Base-by-base conservation (phyloP, 495 filamentous ascomycete species). In the Choiromyces venosus region DNA sequence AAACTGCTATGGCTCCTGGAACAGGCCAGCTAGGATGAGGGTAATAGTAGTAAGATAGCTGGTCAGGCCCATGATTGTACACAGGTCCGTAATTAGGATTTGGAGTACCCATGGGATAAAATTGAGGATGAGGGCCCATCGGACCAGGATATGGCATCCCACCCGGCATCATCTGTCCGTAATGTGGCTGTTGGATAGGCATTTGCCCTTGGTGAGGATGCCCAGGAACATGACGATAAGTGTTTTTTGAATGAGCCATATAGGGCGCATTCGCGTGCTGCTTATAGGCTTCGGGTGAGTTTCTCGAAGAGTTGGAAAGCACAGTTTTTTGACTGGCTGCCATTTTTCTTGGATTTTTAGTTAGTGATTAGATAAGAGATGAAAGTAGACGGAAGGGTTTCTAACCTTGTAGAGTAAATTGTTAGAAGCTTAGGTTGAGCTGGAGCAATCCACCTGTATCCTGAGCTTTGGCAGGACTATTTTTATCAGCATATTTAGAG, bases 21-120 rank as follows among this genome's bases (percentile, higher is more conserved):
- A 79, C 72, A 88, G 86, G 38, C 91, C 84, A 67, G 72, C 72
- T 68, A 81, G 78, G 73, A 37, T 75, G 70, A 29, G 69, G 72
- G 74, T 74, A 75, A 64, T 74, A 73, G 66, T 81, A 72, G 44
- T 73, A 77, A n/a, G 70, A 64, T 37, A 73, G 73, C 29, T 73
- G 70, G 42, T 78, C 70, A n/a, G 69, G 67, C 29, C 74, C 74
- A 25, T 65, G 67, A 64, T 67, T 73, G 56, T 80, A 80, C 18
- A 74, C 64, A 10, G 76, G 78, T 10, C 78, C 73, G 25, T 79
- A 80, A 12, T 67, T 39, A 29, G 76, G 70, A 36, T 75, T 70
- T 35, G 69, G 70, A 42, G 68, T 38, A 52, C 73, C 65, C 56
- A 79, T 72, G 16, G 74, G 35, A 69, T 77, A 80, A 38, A 76